phyloP scores from a whole-genome alignment of 768 basidiomycete genomes.

The Dacryopinax spathularia region DNA sequence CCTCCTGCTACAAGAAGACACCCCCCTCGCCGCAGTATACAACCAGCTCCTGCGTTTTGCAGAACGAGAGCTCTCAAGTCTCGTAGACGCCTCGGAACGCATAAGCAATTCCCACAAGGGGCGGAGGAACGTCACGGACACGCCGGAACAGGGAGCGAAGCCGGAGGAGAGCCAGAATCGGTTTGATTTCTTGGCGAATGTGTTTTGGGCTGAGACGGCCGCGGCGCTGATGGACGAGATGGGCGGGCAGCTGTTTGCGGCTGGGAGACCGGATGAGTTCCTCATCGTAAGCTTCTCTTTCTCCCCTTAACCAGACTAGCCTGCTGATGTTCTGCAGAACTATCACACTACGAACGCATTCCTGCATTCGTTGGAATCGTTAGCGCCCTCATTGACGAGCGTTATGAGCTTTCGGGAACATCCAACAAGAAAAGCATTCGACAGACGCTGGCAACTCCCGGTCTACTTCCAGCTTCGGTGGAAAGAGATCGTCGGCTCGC shows the following conservation, averaged over 20 bases:
- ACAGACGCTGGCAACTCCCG: slow-evolving; percentile 84
- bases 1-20: slow-evolving; percentile 52
- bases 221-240: slow-evolving; percentile 71
- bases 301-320: neutral
- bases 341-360: slow-evolving; percentile 75
- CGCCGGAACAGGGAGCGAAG: neutral
- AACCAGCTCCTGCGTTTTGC: slow-evolving; percentile 71
- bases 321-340: slow-evolving; percentile 36
- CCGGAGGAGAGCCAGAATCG: slow-evolving; percentile 21
- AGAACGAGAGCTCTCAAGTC: slow-evolving; percentile 52
- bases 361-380: slow-evolving; percentile 61
- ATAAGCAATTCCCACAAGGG: slow-evolving; percentile 36
- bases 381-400: slow-evolving; percentile 61
- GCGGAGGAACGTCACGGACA: slow-evolving; percentile 1
- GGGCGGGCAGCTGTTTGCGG: slow-evolving; percentile 73
- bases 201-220: slow-evolving; percentile 78
- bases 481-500: slow-evolving; percentile 73
- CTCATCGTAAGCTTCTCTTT: slow-evolving; percentile 44
- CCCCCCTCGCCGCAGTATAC: slow-evolving; percentile 61
- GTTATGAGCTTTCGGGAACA: slow-evolving; percentile 60
- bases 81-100: slow-evolving; percentile 66
- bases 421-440: slow-evolving; percentile 55
- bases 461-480: slow-evolving; percentile 95
- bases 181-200: slow-evolving; percentile 76
- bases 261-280: slow-evolving; percentile 80